phyloP scores from a whole-genome alignment of 176 grass and related monocot species.

The Hyparrhenia diplandra region DNA sequence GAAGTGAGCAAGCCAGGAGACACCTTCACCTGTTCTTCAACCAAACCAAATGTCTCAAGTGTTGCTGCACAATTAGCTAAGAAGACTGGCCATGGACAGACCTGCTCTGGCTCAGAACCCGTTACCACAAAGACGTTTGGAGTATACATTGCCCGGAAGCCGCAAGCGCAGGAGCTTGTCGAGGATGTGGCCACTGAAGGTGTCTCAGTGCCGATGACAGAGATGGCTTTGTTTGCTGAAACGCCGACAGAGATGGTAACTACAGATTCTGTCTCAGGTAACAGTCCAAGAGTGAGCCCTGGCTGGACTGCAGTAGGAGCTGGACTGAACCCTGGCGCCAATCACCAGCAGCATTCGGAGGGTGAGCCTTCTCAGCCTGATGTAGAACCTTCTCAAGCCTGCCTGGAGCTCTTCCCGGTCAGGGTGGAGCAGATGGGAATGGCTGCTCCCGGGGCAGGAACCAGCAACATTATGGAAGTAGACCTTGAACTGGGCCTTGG shows the following conservation, averaged over 20 bases:
- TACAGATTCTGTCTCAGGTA: not conserved
- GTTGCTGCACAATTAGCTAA: not conserved
- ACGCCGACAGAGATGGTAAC: not conserved
- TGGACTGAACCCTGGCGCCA: not conserved
- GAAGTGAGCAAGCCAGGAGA: not conserved
- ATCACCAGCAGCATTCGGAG: not conserved
- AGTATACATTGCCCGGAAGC: not conserved
- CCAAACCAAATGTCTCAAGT: not conserved
- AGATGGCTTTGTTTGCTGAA: too few relatives aligned
- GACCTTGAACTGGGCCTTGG: not conserved
- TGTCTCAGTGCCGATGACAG: not conserved
- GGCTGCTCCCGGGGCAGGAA: not conserved
- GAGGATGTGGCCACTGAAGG: not conserved
- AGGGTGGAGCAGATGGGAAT: not conserved
- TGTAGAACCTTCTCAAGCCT: not conserved
- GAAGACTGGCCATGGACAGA: not conserved
- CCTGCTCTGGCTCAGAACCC: not conserved
- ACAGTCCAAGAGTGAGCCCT: too few relatives aligned
- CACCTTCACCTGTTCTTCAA: not conserved
- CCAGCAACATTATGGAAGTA: not conserved
- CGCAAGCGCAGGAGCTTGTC: not conserved
- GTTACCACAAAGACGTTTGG: not conserved
- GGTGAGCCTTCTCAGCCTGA: not conserved
- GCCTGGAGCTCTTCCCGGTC: not conserved
- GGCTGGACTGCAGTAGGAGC: not conserved